Evolutionary conservation across 495 filamentous ascomycete genomes (phyloP).

Genomic region (Cetradonia linearis): DNA sequence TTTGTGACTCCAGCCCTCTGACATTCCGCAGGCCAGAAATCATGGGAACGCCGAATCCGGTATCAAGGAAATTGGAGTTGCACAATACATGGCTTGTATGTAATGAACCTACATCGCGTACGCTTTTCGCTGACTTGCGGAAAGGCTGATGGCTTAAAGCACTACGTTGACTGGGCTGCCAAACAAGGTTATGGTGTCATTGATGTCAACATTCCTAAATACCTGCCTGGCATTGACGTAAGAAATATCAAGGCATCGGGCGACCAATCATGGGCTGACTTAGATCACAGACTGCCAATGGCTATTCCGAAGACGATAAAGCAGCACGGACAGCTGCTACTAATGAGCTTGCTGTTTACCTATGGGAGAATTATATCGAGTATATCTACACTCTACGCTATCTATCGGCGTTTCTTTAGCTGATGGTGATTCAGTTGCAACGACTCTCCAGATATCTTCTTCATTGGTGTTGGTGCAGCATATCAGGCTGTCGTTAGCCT

Average conservation of each 20-base stretch:
- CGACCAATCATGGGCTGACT: constrained; percentile 4
- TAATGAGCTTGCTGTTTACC: constrained; percentile 67
- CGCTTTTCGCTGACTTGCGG: constrained; percentile 32
- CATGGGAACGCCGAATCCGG: constrained; percentile 53
- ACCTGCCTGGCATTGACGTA: constrained; percentile 49
- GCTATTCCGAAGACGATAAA: constrained; percentile 36
- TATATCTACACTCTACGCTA: constrained; percentile 26
- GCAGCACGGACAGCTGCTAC: constrained; percentile 42
- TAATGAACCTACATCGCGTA: constrained; percentile 20
- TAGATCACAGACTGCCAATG: constrained; percentile 23
- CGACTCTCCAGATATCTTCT: constrained; percentile 59
- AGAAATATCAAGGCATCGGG: constrained; percentile 17
- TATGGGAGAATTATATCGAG: constrained; percentile 98
- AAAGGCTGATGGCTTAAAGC: constrained; percentile 66
- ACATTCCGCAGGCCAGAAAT: constrained; percentile 52
- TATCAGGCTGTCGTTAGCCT: constrained; percentile 62
- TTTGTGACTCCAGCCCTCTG: constrained; percentile 20
- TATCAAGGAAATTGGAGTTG: constrained; percentile 59
- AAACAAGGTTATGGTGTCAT: constrained; percentile 66
- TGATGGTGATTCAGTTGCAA: constrained; percentile 38
- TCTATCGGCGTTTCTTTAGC: not conserved
- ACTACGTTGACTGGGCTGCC: constrained; percentile 75
- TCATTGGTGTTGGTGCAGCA: constrained; percentile 74
- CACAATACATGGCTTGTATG: constrained; percentile 83
- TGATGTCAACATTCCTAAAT: constrained; percentile 79